Conservation (phyloP, 305 asterid species). For the Plantago coronopus region DNA sequence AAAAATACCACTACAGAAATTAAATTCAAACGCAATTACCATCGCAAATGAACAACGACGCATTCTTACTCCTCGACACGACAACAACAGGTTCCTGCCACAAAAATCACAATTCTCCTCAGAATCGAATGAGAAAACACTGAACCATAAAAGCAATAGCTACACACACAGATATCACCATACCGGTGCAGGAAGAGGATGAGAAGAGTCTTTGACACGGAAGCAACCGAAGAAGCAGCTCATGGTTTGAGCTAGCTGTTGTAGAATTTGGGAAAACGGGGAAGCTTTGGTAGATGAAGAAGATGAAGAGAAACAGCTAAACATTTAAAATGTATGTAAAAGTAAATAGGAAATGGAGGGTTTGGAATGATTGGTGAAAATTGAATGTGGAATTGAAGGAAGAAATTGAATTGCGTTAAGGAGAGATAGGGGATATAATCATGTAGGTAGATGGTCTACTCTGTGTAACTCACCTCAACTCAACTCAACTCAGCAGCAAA, state of each 20-base stretch:
- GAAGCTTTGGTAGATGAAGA: neutral
- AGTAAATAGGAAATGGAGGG: too few relatives aligned
- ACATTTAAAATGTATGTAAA: too few relatives aligned
- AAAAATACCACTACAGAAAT: neutral
- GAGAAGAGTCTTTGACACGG: conserved; percentile 40
- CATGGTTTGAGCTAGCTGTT: conserved; percentile 40
- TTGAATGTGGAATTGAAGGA: neutral
- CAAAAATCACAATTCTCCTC: conserved; percentile 15
- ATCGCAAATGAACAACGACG: conserved; percentile 54
- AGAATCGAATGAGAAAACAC: neutral
- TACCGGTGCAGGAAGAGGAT: conserved; percentile 27
- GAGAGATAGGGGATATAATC: neutral
- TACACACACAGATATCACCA: neutral
- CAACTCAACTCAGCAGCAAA: too few relatives aligned
- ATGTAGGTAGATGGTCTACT: neutral
- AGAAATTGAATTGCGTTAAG: neutral
- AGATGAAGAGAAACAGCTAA: neutral
- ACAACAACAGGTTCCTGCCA: conserved; percentile 49
- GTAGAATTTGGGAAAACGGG: conserved; percentile 28
- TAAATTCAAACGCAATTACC: conserved; percentile 35
- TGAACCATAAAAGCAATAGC: neutral
- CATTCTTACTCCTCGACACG: conserved; percentile 42
- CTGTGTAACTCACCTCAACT: too few relatives aligned
- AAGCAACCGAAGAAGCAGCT: conserved; percentile 74
- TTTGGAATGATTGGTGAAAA: neutral